Evolutionary conservation across 805 yeast species (phyloP).

Genomic region (Metschnikowia orientalis): DNA sequence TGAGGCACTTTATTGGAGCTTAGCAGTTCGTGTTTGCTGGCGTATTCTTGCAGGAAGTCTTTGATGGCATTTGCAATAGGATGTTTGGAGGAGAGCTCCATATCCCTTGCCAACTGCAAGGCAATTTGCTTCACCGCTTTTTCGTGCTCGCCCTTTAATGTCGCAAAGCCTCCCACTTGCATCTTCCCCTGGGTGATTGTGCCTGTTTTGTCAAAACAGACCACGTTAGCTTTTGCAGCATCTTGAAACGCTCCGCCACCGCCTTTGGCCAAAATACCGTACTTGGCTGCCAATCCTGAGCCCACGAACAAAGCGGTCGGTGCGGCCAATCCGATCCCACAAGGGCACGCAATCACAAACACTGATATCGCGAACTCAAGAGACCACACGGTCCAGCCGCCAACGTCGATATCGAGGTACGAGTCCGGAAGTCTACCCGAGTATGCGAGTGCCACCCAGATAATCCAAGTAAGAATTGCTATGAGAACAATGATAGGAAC

Average conservation of each 20-base stretch:
- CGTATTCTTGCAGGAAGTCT: conserved; percentile 20
- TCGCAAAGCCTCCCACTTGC: conserved; percentile 47
- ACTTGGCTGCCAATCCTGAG: conserved; percentile 70
- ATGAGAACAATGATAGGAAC: conserved; percentile 63
- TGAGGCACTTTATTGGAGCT: conserved; percentile 39
- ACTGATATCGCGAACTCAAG: conserved; percentile 74
- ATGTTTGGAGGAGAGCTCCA: conserved; percentile 63
- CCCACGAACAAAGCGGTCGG: conserved; percentile 83
- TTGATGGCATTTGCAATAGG: conserved; percentile 63
- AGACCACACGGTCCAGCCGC: conserved; percentile 78
- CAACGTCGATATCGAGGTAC: conserved; percentile 60
- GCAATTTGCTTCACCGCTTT: conserved; percentile 18
- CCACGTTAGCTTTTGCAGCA: conserved; percentile 56
- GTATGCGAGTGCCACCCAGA: conserved; percentile 61
- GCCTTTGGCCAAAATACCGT: conserved; percentile 72
- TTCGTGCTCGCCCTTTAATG: conserved; percentile 19
- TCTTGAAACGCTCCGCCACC: conserved; percentile 84
- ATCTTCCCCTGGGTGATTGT: conserved; percentile 68
- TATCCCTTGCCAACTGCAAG: conserved; percentile 50
- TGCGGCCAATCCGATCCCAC: conserved; percentile 82
- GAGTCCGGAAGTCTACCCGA: conserved; percentile 48
- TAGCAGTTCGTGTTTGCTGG: conserved; percentile 2
- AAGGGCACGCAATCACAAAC: conserved; percentile 80
- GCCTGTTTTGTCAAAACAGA: conserved; percentile 79
- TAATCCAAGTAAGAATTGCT: conserved; percentile 61